Conservation (phyloP, 2,329 filamentous ascomycete genomes). For the Claviceps pusilla region DNA sequence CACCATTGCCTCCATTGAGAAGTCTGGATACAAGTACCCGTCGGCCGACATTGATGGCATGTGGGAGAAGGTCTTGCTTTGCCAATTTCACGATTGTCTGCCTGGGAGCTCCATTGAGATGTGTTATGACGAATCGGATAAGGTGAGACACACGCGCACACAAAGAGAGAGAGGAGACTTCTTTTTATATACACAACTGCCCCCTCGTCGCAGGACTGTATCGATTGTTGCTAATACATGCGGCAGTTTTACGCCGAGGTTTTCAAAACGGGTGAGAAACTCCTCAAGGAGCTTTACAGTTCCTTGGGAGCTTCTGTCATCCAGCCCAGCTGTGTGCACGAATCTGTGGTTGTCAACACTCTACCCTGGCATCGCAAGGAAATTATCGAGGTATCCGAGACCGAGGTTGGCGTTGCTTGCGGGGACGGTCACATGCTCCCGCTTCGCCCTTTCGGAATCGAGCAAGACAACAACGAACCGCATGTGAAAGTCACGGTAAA, state of each 20-base stretch:
- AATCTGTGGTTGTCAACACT: conserved; percentile 61
- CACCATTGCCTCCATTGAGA: conserved; percentile 65
- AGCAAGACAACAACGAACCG: conserved; percentile 22
- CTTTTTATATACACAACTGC: neutral
- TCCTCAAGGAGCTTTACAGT: conserved; percentile 54
- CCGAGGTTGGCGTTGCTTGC: conserved; percentile 37
- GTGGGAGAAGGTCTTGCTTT: conserved; percentile 85
- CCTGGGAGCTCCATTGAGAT: conserved; percentile 93
- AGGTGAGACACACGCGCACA: conserved; percentile 28
- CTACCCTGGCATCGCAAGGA: conserved; percentile 73
- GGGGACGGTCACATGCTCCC: conserved; percentile 38
- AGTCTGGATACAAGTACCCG: conserved; percentile 69
- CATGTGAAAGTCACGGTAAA: conserved; percentile 38
- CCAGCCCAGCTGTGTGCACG: conserved; percentile 24
- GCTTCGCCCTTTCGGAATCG: conserved; percentile 34
- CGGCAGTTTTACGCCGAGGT: conserved; percentile 64
- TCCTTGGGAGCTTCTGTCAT: conserved; percentile 47
- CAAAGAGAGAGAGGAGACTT: too few species aligned
- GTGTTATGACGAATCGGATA: conserved; percentile 92
- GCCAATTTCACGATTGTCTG: conserved; percentile 94
- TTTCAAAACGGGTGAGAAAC: conserved; percentile 58
- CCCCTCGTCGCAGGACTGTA: neutral
- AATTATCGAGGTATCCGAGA: conserved; percentile 48
- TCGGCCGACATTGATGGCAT: conserved; percentile 88
- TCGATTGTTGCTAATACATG: conserved; percentile 11